Evolutionary conservation across 2,329 filamentous ascomycete species (phyloP), one percentile per base, ranked within the genome.

Genomic region (Pseudofabraea citricarpa): DNA sequence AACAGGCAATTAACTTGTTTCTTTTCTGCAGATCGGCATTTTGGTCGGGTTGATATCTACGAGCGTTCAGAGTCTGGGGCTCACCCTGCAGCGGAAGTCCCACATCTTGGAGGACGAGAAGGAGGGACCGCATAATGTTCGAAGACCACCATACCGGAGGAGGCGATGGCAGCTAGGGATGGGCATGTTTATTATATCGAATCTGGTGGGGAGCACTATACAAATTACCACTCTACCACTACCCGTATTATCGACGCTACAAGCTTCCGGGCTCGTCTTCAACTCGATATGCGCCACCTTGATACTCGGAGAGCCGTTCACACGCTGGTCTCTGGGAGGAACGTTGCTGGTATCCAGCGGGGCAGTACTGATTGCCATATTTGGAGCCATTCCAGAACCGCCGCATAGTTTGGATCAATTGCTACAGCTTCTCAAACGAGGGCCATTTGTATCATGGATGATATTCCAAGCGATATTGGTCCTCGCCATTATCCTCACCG

Each of bases 31-130:
- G 89, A 77, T 97, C 61, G 93, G 93, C 60, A 90, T 98, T 62
- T 68, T 96, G 51, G 91, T 96, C 62, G 93, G 93, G 56, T 77
- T 98, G 52, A 65, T 96, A 56, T 97, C 91, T 46, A 96, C 93
- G 47, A 93, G 90, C 64, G 80, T 97, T 19, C 93, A 98, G 66
- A 95, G 90, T 64, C 74, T 98, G 57, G 93, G 93, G 54, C 77
- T 98, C 52, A 98, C 93, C 23, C 77, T 98, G 20, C 93, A 98
- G 69, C 88, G 93, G 64, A 97, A 98, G 69, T 97, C 93, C 51
- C 93, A 98, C 69, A 85, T 98, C 55, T 82, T 97, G 61, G 93
- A 98, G 72, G 93, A 98, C 70, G 89, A 94, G 70, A 95, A 95
- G 66, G 79, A 81, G 40, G 72, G 75, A 22, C 76, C 76, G 6